Base-by-base conservation (phyloP, 495 filamentous ascomycete genomes). In the Neurospora sp. region DNA sequence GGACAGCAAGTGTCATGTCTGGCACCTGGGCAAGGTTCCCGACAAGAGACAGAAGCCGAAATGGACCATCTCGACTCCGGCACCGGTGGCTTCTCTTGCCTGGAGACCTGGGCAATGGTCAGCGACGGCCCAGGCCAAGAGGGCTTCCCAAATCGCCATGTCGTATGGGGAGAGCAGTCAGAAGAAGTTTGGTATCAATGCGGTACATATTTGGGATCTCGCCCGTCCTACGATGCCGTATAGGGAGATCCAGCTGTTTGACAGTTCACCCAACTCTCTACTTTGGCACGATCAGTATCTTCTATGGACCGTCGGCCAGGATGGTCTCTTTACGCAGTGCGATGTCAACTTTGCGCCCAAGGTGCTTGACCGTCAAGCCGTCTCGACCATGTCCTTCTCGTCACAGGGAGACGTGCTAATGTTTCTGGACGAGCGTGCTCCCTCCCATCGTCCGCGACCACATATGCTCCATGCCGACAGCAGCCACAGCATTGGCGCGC, bases 121-220 rank as follows among this genome's bases (percentile, higher is more conserved):
- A 20, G 87, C 88, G 7, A 89, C 90, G 38, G 87, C 86, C 14
- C 85, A 90, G 41, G 88, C 86, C n/a, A 85, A 87, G 42, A 86
- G 91, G 53, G 84, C 86, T 18, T 87, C 87, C 2, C 87, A 88
- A 72, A 79, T 88, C 40, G 85, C 85, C 35, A 82, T 88, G 1
- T 79, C 83, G 0, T 88, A 88, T 71, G 86, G 87, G 69, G 86
- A 85, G 72, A 80, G 79, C 59, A 82, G 81, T 40, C 78, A 80
- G 31, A 84, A 80, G 82, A 87, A 78, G 37, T 78, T 78, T 84
- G 90, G 89, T 82, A 91, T 82, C 86, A 91, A 77, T 61, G 90
- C 90, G 1, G 87, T 97, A 41, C 93, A 98, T 75, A 83, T 98
- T 7, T 99, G 96, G 96, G 95, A 99, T 83, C 87, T 98, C 72